These are phyloP conservation scores for Davidsoniella virescens DNA, from an alignment of 2,329 filamentous ascomycete genomes.

Conservation along the genomic window DNA sequence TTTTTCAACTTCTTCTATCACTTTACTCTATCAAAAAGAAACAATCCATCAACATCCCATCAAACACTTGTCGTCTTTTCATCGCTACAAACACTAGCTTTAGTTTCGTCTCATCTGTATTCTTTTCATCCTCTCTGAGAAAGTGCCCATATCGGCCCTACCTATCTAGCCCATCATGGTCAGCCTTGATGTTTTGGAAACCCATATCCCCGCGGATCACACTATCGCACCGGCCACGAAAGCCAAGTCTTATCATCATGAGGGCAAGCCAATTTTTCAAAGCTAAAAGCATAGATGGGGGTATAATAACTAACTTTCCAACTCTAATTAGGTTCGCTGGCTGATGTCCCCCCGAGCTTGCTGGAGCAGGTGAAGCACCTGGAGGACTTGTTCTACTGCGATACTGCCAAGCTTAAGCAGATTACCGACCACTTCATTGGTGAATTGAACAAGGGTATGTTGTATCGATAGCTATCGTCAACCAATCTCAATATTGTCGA, in stretches of 20 bases:
- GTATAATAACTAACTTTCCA: background rate
- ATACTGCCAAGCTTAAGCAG: conserved; percentile 64
- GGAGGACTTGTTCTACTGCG: conserved; percentile 70
- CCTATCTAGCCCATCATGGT: background rate
- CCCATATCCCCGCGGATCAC: conserved; percentile 9
- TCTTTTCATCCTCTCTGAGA: background rate
- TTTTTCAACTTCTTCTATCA: background rate
- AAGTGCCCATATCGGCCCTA: background rate
- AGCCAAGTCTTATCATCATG: conserved; percentile 12
- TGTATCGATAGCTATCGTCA: background rate
- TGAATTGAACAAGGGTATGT: conserved; percentile 69
- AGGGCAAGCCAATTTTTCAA: conserved; percentile 8
- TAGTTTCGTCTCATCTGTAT: background rate
- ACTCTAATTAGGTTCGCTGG: conserved; percentile 56
- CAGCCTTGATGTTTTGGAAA: conserved; percentile 1
- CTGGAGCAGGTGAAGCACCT: conserved; percentile 64
- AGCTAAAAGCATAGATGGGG: background rate
- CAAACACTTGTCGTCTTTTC: background rate
- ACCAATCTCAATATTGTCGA: background rate
- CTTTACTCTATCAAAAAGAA: background rate
- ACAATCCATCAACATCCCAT: background rate
- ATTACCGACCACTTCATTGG: conserved; percentile 80
- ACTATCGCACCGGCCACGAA: conserved; percentile 11
- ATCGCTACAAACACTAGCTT: background rate
- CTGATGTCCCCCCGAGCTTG: conserved; percentile 76